phyloP scores from a whole-genome alignment of 805 yeast species.

The Yarrowia porcina region DNA sequence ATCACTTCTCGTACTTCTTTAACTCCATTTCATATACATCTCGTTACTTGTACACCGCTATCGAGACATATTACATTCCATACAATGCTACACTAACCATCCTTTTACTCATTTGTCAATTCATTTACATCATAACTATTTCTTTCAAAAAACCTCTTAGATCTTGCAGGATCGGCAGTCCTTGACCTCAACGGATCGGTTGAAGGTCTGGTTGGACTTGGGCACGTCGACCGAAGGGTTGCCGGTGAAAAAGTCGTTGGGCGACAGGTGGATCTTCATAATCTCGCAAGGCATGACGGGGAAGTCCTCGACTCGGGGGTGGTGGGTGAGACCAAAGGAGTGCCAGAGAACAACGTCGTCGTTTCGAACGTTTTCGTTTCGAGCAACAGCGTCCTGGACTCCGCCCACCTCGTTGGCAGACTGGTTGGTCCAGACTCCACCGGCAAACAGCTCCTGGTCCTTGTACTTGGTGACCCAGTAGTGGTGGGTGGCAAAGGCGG shows the following conservation, averaged over 20 bases:
- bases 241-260: slow-evolving; percentile 69
- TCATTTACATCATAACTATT: no score
- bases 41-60: no score
- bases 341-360: slow-evolving; percentile 78
- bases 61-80: no score
- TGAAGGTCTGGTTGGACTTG: slow-evolving; percentile 61
- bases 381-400: slow-evolving; percentile 61
- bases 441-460: slow-evolving; percentile 71
- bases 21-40: no score
- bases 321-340: slow-evolving; percentile 75
- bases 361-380: slow-evolving; percentile 64
- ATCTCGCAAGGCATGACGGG: slow-evolving; percentile 88
- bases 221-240: slow-evolving; percentile 81
- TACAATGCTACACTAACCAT: no score
- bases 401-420: slow-evolving; percentile 68
- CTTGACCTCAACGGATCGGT: slow-evolving; percentile 51
- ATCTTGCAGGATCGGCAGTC: slow-evolving; percentile 32
- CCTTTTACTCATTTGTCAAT: no score
- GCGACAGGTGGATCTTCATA: slow-evolving; percentile 62
- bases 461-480: slow-evolving; percentile 77
- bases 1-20: no score
- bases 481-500: slow-evolving; percentile 71
- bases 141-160: neutral
- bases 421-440: slow-evolving; percentile 85
- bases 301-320: slow-evolving; percentile 82